Evolutionary conservation across 2,329 filamentous ascomycete genomes (phyloP).

Genomic region (Nannizziopsis barbatae): DNA sequence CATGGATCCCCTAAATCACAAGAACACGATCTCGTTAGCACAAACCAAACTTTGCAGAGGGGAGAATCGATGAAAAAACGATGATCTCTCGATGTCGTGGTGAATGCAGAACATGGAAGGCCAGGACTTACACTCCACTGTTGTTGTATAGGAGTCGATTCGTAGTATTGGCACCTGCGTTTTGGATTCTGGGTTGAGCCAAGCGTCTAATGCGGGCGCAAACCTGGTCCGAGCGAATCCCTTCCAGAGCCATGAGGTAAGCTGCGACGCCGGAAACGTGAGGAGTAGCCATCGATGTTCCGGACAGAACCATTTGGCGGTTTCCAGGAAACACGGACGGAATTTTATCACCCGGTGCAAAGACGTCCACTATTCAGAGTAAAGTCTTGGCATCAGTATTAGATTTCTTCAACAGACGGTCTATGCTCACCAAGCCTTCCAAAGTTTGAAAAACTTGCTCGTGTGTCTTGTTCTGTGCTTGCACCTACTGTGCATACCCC

Average conservation of each 20-base stretch:
- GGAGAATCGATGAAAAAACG: neutral
- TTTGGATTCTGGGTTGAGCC: conserved; percentile 28
- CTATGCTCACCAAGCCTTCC: conserved; percentile 25
- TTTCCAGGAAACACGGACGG: conserved; percentile 40
- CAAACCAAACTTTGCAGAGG: neutral
- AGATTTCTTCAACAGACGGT: too few species aligned
- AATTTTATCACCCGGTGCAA: conserved; percentile 45
- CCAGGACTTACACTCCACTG: conserved; percentile 9
- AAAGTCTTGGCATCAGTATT: neutral
- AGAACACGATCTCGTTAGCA: neutral
- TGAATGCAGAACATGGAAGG: neutral
- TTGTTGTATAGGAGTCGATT: conserved; percentile 25
- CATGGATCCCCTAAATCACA: conserved; percentile 1
- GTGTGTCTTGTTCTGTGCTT: conserved; percentile 24
- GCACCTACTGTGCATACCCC: conserved; percentile 35
- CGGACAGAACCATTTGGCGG: conserved; percentile 36
- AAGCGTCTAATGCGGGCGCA: conserved; percentile 43
- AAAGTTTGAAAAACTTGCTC: conserved; percentile 34
- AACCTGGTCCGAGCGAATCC: conserved; percentile 37
- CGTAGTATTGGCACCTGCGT: conserved; percentile 19
- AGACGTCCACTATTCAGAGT: conserved; percentile 39
- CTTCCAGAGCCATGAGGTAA: conserved; percentile 42
- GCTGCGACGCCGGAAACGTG: conserved; percentile 46
- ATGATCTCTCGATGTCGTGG: neutral
- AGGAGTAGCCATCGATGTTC: conserved; percentile 30